Percentiles rank a stretch among this genome's conserved stretches.
These are phyloP conservation scores for Trichoderma sp. DNA, from an alignment of 2,329 filamentous ascomycete genomes.

Conservation along the genomic window DNA sequence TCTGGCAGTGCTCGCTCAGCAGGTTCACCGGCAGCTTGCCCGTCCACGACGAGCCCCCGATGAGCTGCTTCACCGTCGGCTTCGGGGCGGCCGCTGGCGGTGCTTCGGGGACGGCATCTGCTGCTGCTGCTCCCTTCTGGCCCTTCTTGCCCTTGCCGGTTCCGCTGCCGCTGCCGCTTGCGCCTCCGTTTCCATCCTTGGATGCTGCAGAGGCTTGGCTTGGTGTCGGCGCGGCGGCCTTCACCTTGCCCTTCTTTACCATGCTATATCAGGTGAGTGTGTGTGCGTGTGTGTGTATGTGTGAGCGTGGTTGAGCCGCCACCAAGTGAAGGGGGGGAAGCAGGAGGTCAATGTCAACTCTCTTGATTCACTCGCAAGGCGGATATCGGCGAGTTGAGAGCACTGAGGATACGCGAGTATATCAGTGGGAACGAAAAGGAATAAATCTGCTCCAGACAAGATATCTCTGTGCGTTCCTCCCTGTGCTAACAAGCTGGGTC, in stretches of 20 bases:
- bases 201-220: slow-evolving; percentile 36
- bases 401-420: neutral
- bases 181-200: slow-evolving; percentile 47
- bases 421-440: neutral
- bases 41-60: slow-evolving; percentile 95
- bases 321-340: neutral
- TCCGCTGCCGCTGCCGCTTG: slow-evolving; percentile 42
- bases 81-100: slow-evolving; percentile 53
- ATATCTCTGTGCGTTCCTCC: neutral
- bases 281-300: neutral
- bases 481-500: neutral
- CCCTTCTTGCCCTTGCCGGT: slow-evolving; percentile 41
- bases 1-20: slow-evolving; percentile 91
- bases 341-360: neutral
- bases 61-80: slow-evolving; percentile 74
- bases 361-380: neutral
- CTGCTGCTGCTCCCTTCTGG: too few relatives aligned
- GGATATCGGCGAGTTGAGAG: neutral
- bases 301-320: slow-evolving; percentile 11
- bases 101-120: slow-evolving; percentile 38
- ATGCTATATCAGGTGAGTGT: slow-evolving; percentile 37
- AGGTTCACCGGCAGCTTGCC: slow-evolving; percentile 94
- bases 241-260: slow-evolving; percentile 59
- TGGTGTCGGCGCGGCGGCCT: slow-evolving; percentile 46
- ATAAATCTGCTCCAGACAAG: too few relatives aligned